A percentile compares a stretch with the other conserved stretches of the same genome.
These are phyloP conservation scores for Fagopyrum tataricum DNA, from an alignment of 148 eudicot species.

Conservation along the genomic window DNA sequence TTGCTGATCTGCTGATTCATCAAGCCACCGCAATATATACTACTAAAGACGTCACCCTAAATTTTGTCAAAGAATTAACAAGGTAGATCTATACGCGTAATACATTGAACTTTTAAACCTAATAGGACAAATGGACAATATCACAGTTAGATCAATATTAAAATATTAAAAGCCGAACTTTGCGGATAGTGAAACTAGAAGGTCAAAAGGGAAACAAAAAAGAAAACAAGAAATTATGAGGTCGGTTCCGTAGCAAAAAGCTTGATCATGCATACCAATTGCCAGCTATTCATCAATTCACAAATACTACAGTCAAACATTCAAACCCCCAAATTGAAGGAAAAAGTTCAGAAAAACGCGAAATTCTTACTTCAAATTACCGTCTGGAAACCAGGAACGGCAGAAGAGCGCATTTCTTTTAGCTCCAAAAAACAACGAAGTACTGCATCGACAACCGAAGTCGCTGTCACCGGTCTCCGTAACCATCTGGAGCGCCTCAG, in stretches of 20 bases:
- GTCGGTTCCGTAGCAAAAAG: background rate
- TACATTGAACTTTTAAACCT: background rate
- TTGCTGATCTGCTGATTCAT: background rate
- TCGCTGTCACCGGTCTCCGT: conserved; percentile 18
- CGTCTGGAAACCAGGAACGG: conserved; percentile 60
- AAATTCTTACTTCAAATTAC: conserved; percentile 33
- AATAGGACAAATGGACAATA: background rate
- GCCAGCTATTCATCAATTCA: background rate
- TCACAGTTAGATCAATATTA: background rate
- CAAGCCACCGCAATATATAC: background rate
- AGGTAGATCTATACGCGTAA: background rate
- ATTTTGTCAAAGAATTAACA: background rate
- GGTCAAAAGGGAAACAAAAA: background rate
- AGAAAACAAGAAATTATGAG: background rate
- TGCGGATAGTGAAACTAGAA: background rate
- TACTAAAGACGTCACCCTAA: background rate
- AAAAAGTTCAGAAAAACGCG: background rate
- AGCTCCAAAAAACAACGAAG: conserved; percentile 40
- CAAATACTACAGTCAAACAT: background rate
- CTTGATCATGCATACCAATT: background rate
- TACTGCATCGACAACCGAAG: conserved; percentile 15
- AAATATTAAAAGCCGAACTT: background rate
- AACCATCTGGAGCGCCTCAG: conserved; percentile 50
- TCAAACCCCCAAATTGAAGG: conserved; percentile 3
- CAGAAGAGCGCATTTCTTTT: conserved; percentile 52